phyloP scores from a whole-genome alignment of 345 rosid species.

The Linum trigynum region DNA sequence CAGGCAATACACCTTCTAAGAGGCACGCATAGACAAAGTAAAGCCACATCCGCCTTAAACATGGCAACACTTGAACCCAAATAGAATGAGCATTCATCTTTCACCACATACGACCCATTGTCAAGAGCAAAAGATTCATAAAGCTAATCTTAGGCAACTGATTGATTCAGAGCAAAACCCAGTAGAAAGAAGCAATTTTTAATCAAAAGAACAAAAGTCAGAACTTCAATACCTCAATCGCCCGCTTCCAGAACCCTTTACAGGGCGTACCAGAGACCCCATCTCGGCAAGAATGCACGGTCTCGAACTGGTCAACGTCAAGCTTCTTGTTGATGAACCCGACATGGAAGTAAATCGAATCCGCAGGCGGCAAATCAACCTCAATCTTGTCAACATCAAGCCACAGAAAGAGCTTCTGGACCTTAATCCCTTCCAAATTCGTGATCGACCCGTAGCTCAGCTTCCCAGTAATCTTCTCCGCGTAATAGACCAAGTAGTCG shows the following conservation, averaged over 20 bases:
- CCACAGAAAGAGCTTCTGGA: conserved; percentile 67
- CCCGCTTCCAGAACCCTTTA: conserved; percentile 23
- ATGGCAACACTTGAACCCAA: background rate
- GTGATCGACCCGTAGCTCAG: conserved; percentile 69
- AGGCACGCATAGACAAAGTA: background rate
- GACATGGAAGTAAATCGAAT: conserved; percentile 76
- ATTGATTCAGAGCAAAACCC: too few species aligned
- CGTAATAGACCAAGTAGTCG: conserved; percentile 82
- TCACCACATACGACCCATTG: too few species aligned
- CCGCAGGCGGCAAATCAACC: conserved; percentile 83
- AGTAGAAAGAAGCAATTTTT: too few species aligned
- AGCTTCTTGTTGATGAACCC: conserved; percentile 86
- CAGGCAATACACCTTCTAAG: background rate
- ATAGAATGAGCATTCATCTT: background rate
- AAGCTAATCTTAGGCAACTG: background rate
- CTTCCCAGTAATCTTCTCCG: conserved; percentile 47
- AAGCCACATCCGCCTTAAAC: background rate
- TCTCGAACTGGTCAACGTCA: conserved; percentile 68
- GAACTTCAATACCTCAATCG: conserved; percentile 27
- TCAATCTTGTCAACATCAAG: conserved; percentile 71
- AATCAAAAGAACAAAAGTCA: too few species aligned
- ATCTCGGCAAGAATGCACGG: conserved; percentile 62
- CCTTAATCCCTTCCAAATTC: conserved; percentile 71
- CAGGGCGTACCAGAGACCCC: conserved; percentile 24
- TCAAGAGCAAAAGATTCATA: background rate